Evolutionary conservation across 345 rosid species (phyloP), one percentile per base, ranked within the genome.

Genomic region (Salix arbutifolia): DNA sequence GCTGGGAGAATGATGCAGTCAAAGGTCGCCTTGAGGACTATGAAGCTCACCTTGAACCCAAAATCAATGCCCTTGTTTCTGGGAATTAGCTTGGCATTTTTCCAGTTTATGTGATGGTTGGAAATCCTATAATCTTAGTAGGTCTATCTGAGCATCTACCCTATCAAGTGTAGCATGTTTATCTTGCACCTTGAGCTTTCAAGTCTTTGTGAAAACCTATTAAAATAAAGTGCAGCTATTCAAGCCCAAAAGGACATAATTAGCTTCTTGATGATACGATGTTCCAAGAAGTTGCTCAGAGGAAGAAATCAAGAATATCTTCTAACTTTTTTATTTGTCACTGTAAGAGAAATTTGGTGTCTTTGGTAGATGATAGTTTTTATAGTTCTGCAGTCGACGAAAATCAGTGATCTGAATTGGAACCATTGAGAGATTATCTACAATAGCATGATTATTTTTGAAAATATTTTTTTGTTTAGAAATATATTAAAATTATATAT

Each of bases 1-100:
- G 83, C 56, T 94, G 91, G 90, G 90, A 95, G 58, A 86, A 88
- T 62, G 86, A 87, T 23, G 48, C 81, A 13, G 66, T 90, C 60
- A 82, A 77, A 37, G 93, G 88, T 16, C 92, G 93, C 26, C 92
- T 94, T 17, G 92, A 91, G 71, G 98, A 94, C 77, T 81, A 91
- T 66, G 97, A 91, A 80, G 97, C 98, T 66, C 97, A 92, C 65
- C 74, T 92, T 16, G 87, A 89, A 35, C 74, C 69, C 84, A 88
- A 92, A 73, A 91, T 94, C 76, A 71, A 77, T 11, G 81, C 87
- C 16, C 93, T 94, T 65, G 67, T 94, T 62, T 81, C 85, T 7
- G 58, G 71, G 56, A 38, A 86, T 65, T 86, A 74, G 84, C 46
- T 23, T 26, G 19, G 53, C 13, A 14, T 21, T 18, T 17, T 80